These are phyloP conservation scores for Pichia sp. DNA, from an alignment of 1,139 yeast genomes.

Conservation along the genomic window DNA sequence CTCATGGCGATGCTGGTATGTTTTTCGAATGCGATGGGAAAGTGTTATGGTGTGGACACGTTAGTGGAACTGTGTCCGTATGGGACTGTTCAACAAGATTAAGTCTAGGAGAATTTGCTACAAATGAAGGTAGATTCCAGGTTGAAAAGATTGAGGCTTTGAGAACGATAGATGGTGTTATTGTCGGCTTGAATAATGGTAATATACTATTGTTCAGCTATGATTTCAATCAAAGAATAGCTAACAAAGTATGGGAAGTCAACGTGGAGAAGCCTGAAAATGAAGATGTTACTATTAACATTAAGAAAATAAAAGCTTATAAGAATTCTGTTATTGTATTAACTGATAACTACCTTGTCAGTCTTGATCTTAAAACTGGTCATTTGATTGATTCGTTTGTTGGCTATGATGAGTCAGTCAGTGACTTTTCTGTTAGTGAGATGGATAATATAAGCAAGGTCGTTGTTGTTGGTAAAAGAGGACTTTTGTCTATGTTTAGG, in stretches of 20 bases:
- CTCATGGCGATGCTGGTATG: slow-evolving; percentile 18
- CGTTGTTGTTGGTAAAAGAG: slow-evolving; percentile 17
- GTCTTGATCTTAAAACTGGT: slow-evolving; percentile 10
- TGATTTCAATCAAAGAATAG: slow-evolving; percentile 1
- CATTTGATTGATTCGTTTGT: slow-evolving; percentile 7
- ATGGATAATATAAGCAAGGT: slow-evolving; percentile 4
- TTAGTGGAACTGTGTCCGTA: slow-evolving; percentile 39
- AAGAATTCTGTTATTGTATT: slow-evolving; percentile 8
- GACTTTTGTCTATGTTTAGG: slow-evolving; percentile 3
- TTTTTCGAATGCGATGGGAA: slow-evolving; percentile 23
- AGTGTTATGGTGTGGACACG: slow-evolving; percentile 42
- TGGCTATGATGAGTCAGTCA: slow-evolving; percentile 15
- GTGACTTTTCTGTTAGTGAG: slow-evolving; percentile 3
- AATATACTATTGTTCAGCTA: neutral
- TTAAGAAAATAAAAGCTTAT: slow-evolving; percentile 4
- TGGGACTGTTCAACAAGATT: slow-evolving; percentile 35
- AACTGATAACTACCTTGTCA: slow-evolving; percentile 6
- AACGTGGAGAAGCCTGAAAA: slow-evolving; percentile 2
- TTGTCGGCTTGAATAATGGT: slow-evolving; percentile 2
- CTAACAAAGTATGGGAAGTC: slow-evolving; percentile 13
- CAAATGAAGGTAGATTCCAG: slow-evolving; percentile 3
- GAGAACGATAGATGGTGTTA: slow-evolving; percentile 6
- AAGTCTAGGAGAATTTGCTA: slow-evolving; percentile 22
- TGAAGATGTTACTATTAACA: neutral
- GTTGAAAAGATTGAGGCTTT: slow-evolving; percentile 5